Evolutionary conservation across 441 rosid species (phyloP).

Genomic region (Erysimum pusillum): DNA sequence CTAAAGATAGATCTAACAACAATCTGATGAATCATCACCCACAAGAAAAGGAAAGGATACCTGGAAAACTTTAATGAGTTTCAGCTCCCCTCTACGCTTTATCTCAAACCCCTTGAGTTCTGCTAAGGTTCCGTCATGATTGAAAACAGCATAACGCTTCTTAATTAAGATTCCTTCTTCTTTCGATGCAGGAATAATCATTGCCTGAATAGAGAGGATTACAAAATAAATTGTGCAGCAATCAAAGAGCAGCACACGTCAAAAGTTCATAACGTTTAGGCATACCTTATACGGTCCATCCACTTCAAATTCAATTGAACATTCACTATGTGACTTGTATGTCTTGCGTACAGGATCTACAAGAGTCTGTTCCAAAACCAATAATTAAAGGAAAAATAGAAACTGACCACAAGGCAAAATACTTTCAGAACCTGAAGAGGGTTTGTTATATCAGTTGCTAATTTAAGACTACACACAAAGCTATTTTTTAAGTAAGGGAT

Average conservation of each 20-base stretch:
- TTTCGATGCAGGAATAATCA: constrained; percentile 99
- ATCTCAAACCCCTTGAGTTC: constrained; percentile 99
- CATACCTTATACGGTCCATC: constrained; percentile 99
- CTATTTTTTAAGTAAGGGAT: constrained; percentile 27
- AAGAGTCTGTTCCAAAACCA: constrained; percentile 72
- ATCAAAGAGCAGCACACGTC: constrained; percentile 31
- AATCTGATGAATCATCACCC: constrained; percentile 25
- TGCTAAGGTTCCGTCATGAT: constrained; percentile 98
- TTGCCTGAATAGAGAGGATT: constrained; percentile 67
- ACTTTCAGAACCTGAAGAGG: constrained; percentile 17
- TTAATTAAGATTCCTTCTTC: constrained; percentile 97
- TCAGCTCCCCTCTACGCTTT: constrained; percentile 99
- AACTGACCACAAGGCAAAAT: constrained; percentile 36
- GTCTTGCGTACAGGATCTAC: constrained; percentile 80
- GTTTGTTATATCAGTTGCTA: constrained; percentile 14
- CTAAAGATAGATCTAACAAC: constrained; percentile 19
- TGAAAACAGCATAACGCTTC: constrained; percentile 99
- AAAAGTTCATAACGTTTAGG: constrained; percentile 33
- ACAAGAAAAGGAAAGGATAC: constrained; percentile 52
- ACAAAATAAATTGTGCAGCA: constrained; percentile 28
- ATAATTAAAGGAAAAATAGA: constrained; percentile 26
- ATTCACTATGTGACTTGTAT: constrained; percentile 88
- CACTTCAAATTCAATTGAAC: constrained; percentile 99
- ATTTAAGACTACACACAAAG: constrained; percentile 27
- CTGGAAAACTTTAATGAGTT: constrained; percentile 98